Percentiles rank a stretch among this genome's conserved stretches.
These are phyloP conservation scores for Yamadazyma endophytica DNA, from an alignment of 805 yeast species.

Conservation along the genomic window DNA sequence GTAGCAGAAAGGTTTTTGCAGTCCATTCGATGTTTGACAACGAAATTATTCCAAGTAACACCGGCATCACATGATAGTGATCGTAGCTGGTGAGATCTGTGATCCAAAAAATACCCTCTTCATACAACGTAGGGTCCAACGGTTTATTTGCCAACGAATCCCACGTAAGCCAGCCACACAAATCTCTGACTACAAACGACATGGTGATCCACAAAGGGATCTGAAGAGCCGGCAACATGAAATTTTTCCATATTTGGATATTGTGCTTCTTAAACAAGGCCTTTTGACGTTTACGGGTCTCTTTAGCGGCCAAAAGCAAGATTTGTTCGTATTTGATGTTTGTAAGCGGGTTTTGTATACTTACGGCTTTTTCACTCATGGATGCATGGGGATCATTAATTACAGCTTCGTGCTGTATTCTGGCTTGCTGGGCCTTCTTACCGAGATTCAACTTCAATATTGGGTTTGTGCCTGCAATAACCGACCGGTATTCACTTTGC, in stretches of 20 bases:
- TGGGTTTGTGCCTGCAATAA: slow-evolving; percentile 72
- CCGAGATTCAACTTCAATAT: slow-evolving; percentile 58
- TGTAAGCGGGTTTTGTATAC: slow-evolving; percentile 27
- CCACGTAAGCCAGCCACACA: slow-evolving; percentile 65
- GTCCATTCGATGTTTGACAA: slow-evolving; percentile 83
- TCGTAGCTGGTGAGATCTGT: slow-evolving; percentile 57
- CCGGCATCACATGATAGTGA: slow-evolving; percentile 62
- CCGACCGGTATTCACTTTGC: slow-evolving; percentile 69
- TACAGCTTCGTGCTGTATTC: slow-evolving; percentile 14
- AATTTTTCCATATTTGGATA: slow-evolving; percentile 79
- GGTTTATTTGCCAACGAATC: slow-evolving; percentile 39
- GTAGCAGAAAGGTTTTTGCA: slow-evolving; percentile 54
- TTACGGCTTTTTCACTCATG: slow-evolving; percentile 5
- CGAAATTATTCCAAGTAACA: slow-evolving; percentile 65
- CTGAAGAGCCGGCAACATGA: slow-evolving; percentile 72
- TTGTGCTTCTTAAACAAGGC: slow-evolving; percentile 58
- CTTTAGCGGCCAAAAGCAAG: slow-evolving; percentile 67
- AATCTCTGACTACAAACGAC: slow-evolving; percentile 68
- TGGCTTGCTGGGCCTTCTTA: slow-evolving; percentile 39
- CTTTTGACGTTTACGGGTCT: slow-evolving; percentile 71
- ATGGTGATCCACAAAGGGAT: slow-evolving; percentile 83
- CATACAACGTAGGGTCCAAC: slow-evolving; percentile 45
- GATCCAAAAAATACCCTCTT: slow-evolving; percentile 61
- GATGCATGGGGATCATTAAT: slow-evolving; percentile 6
- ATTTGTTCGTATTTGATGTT: slow-evolving; percentile 74